Evolutionary conservation across 2,329 filamentous ascomycete species (phyloP).

Genomic region (Dissoconium aciculare): DNA sequence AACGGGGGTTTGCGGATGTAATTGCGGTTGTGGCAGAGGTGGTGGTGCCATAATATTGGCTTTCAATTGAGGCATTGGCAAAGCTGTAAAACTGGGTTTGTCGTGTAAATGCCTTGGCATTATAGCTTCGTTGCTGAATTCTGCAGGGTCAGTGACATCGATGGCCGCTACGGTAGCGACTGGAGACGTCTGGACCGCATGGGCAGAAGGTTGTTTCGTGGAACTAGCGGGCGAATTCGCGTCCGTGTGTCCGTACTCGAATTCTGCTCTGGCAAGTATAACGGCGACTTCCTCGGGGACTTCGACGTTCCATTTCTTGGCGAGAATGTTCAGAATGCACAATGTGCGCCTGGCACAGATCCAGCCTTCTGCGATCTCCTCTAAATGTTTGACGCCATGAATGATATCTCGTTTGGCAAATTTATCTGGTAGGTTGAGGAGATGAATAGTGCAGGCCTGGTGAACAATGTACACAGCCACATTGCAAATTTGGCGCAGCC

Average conservation of each 20-base stretch:
- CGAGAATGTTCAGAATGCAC: conserved; percentile 68
- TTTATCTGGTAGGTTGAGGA: conserved; percentile 86
- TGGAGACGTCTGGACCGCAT: not conserved
- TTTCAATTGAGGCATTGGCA: not conserved
- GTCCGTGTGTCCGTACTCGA: conserved; percentile 55
- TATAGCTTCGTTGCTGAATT: not conserved
- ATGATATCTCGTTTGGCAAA: conserved; percentile 78
- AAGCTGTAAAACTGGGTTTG: not conserved
- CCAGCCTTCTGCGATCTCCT: conserved; percentile 94
- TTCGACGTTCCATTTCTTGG: conserved; percentile 77
- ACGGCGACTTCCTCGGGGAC: conserved; percentile 68
- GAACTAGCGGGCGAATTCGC: conserved; percentile 43
- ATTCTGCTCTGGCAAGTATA: conserved; percentile 63
- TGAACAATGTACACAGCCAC: conserved; percentile 93
- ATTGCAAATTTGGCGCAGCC: conserved; percentile 85
- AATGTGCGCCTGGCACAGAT: conserved; percentile 74
- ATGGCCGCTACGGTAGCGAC: not conserved
- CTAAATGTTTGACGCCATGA: conserved; percentile 78
- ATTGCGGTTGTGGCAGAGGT: not conserved
- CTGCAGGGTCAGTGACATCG: not conserved
- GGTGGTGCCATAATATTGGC: not conserved
- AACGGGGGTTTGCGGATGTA: not conserved
- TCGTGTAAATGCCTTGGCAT: not conserved
- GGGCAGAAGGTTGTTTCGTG: conserved; percentile 2
- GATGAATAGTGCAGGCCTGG: conserved; percentile 84